Conservation (phyloP, 1,284 basidiomycete genomes). For the Flammula alnicola region DNA sequence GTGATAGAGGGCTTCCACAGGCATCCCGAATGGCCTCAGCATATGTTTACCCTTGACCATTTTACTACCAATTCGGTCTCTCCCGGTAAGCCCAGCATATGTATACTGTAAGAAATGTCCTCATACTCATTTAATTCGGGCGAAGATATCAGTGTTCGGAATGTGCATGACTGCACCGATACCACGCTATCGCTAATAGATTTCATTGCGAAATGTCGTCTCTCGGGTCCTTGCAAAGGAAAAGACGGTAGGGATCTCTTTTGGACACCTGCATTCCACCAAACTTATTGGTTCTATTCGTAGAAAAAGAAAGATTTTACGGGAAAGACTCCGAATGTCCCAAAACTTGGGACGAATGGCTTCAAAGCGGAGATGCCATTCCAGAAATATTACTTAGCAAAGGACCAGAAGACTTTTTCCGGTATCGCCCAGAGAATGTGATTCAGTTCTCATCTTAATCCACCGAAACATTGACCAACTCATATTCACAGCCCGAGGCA, state of each 20-base stretch:
- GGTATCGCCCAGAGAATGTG: slow-evolving; percentile 50
- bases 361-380: slow-evolving; percentile 48
- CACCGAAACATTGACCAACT: slow-evolving; percentile 7
- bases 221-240: slow-evolving; percentile 35
- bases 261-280: neutral
- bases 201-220: slow-evolving; percentile 49
- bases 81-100: too few relatives aligned
- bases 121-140: too few relatives aligned
- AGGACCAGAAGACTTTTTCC: slow-evolving; percentile 57
- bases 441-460: neutral
- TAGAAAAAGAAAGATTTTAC: slow-evolving; percentile 67
- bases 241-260: slow-evolving; percentile 39
- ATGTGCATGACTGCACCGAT: slow-evolving; percentile 56
- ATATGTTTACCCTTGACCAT: slow-evolving; percentile 60
- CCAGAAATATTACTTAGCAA: slow-evolving; percentile 55
- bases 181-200: slow-evolving; percentile 45
- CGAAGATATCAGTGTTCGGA: slow-evolving; percentile 59
- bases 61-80: slow-evolving; percentile 34
- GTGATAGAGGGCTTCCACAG: slow-evolving; percentile 65
- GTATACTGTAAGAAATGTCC: too few relatives aligned
- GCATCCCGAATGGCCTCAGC: slow-evolving; percentile 53
- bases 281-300: slow-evolving; percentile 10
- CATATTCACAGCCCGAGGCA: slow-evolving; percentile 40
- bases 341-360: slow-evolving; percentile 61
- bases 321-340: slow-evolving; percentile 79